phyloP scores from a whole-genome alignment of 495 filamentous ascomycete genomes.

The Durotheca rogersii region DNA sequence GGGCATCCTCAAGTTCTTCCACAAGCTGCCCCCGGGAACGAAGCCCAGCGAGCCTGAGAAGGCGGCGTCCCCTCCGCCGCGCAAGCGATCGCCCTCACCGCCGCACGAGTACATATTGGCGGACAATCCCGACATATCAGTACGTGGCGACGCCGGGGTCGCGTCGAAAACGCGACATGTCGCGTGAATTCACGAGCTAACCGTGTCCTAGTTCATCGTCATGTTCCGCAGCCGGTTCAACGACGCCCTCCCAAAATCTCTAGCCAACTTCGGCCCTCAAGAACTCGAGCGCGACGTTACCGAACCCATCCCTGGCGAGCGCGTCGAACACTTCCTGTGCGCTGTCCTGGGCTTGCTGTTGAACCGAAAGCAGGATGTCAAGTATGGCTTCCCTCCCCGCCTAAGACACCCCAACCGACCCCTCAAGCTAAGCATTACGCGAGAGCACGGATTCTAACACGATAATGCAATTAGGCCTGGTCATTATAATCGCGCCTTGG shows the following conservation, averaged over 20 bases:
- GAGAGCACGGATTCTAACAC: constrained; percentile 14
- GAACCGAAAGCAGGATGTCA: constrained; percentile 96
- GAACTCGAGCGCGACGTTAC: constrained; percentile 87
- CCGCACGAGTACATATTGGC: constrained; percentile 85
- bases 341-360: constrained; percentile 82
- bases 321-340: constrained; percentile 85
- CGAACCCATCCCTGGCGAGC: constrained; percentile 74
- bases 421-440: neutral
- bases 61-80: constrained; percentile 63
- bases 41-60: constrained; percentile 40
- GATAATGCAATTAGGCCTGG: constrained; percentile 56
- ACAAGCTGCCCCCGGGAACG: constrained; percentile 45
- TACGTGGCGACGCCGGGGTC: constrained; percentile 54
- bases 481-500: constrained; percentile 87
- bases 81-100: constrained; percentile 77
- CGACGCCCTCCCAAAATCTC: constrained; percentile 81
- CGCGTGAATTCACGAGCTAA: constrained; percentile 40
- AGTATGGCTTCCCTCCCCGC: constrained; percentile 64
- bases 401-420: neutral
- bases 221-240: constrained; percentile 95
- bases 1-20: constrained; percentile 60
- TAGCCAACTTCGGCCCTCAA: constrained; percentile 88
- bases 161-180: constrained; percentile 41
- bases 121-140: constrained; percentile 85
- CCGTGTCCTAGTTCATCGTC: constrained; percentile 78